Evolutionary conservation across 768 basidiomycete genomes (phyloP), one percentile per base, ranked within the genome.

Genomic region (Mycena amicta): DNA sequence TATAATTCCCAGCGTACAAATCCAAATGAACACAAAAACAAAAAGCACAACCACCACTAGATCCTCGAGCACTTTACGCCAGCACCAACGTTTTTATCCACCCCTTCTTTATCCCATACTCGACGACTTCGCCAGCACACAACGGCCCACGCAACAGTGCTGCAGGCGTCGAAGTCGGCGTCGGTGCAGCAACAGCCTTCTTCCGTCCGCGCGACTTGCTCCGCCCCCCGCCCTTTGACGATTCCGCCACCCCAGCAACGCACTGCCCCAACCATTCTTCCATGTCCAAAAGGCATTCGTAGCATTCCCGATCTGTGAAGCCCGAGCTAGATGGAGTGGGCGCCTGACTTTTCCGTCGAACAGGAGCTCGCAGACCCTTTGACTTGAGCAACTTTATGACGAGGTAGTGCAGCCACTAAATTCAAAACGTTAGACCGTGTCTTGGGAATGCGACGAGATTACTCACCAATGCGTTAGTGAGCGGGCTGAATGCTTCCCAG

Each of bases 361-460:
- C 67, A 20, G 73, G 86, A 33, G 78, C 74, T 61, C 83, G 86
- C 27, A 95, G 74, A 40, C 82, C 81, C 70, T 94, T 94, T 30
- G 78, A 78, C 25, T 83, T 74, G 2, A 95, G 74, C 25, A 95
- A 80, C 72, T 94, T 93, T 52, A 73, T 71, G n/a, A 76, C 70
- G 53, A 97, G 77, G 72, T 95, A 95, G 66, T 95, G 92, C 20
- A 96, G 74, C 95, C 95, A 97, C 95, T 95, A 65, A 2, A n/a
- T n/a, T n/a, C 57, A 40, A 23, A n/a, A n/a, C n/a, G n/a, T n/a
- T n/a, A n/a, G n/a, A n/a, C n/a, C n/a, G n/a, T n/a, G n/a, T n/a
- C n/a, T n/a, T n/a, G n/a, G n/a, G n/a, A n/a, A n/a, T n/a, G n/a
- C n/a, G n/a, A n/a, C n/a, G n/a, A n/a, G n/a, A n/a, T n/a, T 25